Conservation (phyloP, 2,329 filamentous ascomycete genomes). For the Akanthomyces uredinophilus region DNA sequence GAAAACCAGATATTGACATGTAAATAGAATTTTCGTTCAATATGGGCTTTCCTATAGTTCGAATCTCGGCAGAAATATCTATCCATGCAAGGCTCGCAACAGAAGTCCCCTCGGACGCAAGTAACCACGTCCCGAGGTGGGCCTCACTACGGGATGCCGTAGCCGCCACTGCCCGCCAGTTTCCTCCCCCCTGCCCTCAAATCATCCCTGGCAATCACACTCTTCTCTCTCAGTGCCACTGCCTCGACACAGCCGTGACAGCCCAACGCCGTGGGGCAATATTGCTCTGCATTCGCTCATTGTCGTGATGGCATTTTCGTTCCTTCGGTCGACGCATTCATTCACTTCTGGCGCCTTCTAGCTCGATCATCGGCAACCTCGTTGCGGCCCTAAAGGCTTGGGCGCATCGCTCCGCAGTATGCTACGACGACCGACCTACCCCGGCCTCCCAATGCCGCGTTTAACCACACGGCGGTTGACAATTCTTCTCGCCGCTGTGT, state of each 20-base stretch:
- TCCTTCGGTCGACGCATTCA: background rate
- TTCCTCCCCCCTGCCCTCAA: background rate
- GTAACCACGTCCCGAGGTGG: background rate
- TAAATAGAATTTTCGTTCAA: no score
- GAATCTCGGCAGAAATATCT: no score
- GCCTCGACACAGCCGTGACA: background rate
- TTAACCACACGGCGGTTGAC: constrained; percentile 49
- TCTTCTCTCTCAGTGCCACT: background rate
- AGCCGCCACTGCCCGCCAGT: background rate
- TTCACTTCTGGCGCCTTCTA: background rate
- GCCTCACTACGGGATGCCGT: no score
- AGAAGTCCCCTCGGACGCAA: background rate
- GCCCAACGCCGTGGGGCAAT: background rate
- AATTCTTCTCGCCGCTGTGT: constrained; percentile 45
- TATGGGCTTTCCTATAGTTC: no score
- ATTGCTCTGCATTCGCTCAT: background rate
- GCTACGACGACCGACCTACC: constrained; percentile 30
- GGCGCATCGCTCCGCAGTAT: constrained; percentile 18
- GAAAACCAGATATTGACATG: no score
- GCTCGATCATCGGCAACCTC: background rate
- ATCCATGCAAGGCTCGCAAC: no score
- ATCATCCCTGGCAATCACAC: background rate
- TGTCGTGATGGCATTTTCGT: background rate
- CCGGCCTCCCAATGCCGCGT: constrained; percentile 45
- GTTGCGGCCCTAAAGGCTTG: background rate